A percentile compares a stretch with the other conserved stretches of the same genome.
phyloP scores from a whole-genome alignment of 2,329 filamentous ascomycete genomes.

The Microdochium nivale region DNA sequence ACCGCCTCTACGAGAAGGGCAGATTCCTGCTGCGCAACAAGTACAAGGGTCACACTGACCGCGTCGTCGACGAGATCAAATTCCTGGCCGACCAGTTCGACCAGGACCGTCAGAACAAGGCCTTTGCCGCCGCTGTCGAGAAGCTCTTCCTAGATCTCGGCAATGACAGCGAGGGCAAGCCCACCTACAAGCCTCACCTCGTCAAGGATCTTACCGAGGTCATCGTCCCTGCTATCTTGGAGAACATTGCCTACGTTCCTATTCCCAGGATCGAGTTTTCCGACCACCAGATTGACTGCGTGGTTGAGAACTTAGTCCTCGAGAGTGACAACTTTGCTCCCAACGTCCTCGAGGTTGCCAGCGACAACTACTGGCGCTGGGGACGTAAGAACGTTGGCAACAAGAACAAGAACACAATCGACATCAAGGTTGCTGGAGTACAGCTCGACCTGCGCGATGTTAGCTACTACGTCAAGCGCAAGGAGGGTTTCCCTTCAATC shows the following conservation, averaged over 20 bases:
- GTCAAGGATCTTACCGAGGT: slow-evolving; percentile 82
- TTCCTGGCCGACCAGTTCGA: slow-evolving; percentile 88
- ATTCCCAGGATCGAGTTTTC: slow-evolving; percentile 91
- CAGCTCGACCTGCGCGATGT: slow-evolving; percentile 91
- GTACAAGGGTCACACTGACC: slow-evolving; percentile 79
- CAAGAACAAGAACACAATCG: slow-evolving; percentile 71
- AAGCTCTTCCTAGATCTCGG: slow-evolving; percentile 87
- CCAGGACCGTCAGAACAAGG: slow-evolving; percentile 75
- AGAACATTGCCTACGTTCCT: slow-evolving; percentile 82
- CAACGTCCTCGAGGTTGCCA: slow-evolving; percentile 80
- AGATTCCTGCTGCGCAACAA: slow-evolving; percentile 80
- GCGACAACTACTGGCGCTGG: slow-evolving; percentile 92
- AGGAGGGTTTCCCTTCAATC: slow-evolving; percentile 83
- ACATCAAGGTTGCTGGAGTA: slow-evolving; percentile 79
- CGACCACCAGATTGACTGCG: slow-evolving; percentile 73
- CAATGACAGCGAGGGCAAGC: slow-evolving; percentile 74
- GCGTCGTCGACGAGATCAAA: slow-evolving; percentile 80
- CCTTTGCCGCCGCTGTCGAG: slow-evolving; percentile 65
- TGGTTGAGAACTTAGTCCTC: slow-evolving; percentile 90
- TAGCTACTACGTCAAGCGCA: slow-evolving; percentile 90
- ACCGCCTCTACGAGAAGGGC: slow-evolving; percentile 75
- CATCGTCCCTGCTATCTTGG: slow-evolving; percentile 74
- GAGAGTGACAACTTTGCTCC: slow-evolving; percentile 97
- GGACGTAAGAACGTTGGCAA: slow-evolving; percentile 80
- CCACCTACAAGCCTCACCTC: slow-evolving; percentile 85